Evolutionary conservation across 176 grass and related monocot species (phyloP).

Genomic region (Puccinellia tenuiflora): DNA sequence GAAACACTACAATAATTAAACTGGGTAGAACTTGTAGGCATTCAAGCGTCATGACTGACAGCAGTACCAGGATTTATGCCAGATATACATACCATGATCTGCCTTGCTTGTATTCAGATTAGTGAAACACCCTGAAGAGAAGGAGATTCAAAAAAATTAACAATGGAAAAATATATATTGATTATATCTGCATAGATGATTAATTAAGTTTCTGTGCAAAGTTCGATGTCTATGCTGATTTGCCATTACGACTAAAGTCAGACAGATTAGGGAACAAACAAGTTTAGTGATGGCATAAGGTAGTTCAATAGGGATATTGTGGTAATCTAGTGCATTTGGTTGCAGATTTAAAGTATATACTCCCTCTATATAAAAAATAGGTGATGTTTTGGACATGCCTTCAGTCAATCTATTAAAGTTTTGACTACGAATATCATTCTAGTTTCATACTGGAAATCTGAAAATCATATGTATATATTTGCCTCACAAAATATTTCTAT

Average conservation of each 20-base stretch:
- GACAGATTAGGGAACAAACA: not conserved
- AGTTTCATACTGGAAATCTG: not conserved
- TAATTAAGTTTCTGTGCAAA: not conserved
- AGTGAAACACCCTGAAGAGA: slow-evolving; percentile 70
- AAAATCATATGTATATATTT: not conserved
- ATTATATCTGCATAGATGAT: not conserved
- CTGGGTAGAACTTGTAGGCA: not conserved
- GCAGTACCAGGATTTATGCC: not conserved
- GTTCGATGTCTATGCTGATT: not conserved
- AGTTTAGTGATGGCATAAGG: not conserved
- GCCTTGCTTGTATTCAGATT: slow-evolving; percentile 37
- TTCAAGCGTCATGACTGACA: not conserved
- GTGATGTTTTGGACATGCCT: not conserved
- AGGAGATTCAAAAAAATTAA: slow-evolving; percentile 32
- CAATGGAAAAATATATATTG: no score
- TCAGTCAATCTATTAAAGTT: not conserved
- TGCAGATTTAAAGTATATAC: not conserved
- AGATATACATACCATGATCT: slow-evolving; percentile 65
- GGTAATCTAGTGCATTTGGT: not conserved
- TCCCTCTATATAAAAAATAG: no score
- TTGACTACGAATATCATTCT: not conserved
- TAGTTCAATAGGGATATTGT: not conserved
- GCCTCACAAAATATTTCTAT: not conserved
- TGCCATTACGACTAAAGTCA: not conserved
- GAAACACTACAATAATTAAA: slow-evolving; percentile 8